These are phyloP conservation scores for Pythium plurisporium DNA, from an alignment of 352 stramenopile genomes.

Conservation along the genomic window DNA sequence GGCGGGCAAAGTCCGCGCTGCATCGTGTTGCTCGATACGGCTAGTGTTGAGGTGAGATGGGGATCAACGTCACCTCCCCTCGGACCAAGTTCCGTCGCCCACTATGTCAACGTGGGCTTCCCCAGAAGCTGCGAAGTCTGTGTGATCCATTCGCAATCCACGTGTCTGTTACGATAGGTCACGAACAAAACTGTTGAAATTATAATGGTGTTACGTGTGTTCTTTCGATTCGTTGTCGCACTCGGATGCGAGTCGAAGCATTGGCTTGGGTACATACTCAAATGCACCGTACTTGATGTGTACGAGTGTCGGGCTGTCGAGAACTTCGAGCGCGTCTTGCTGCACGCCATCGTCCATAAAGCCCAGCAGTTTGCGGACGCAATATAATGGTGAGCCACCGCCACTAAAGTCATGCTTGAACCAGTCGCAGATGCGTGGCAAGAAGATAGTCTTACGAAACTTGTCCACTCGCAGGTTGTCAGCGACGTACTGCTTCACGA, in stretches of 20 bases:
- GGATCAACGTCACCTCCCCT: too few relatives aligned
- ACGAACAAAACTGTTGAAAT: background rate
- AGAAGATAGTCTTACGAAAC: slow-evolving; percentile 23
- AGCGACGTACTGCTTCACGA: slow-evolving; percentile 30
- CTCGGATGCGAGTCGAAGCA: background rate
- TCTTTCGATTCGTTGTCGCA: too few relatives aligned
- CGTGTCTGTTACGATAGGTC: background rate
- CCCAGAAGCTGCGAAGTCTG: too few relatives aligned
- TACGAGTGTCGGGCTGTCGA: slow-evolving; percentile 40
- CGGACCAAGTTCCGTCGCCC: too few relatives aligned
- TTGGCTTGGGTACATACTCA: slow-evolving; percentile 38
- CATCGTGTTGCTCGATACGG: too few relatives aligned
- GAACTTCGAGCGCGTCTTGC: slow-evolving; percentile 37
- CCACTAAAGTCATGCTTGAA: slow-evolving; percentile 65
- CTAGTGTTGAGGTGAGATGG: too few relatives aligned
- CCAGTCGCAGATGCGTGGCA: slow-evolving; percentile 75
- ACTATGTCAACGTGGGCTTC: too few relatives aligned
- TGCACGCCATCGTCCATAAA: slow-evolving; percentile 52
- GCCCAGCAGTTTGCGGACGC: slow-evolving; percentile 67
- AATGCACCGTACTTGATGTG: slow-evolving; percentile 58
- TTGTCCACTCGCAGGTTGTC: slow-evolving; percentile 31
- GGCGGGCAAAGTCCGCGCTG: too few relatives aligned
- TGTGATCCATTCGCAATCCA: too few relatives aligned
- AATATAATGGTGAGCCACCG: slow-evolving; percentile 40
- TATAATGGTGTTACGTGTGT: too few relatives aligned